Evolutionary conservation across 1,284 basidiomycete genomes (phyloP).

Genomic region (Mycocalia duriaeana): DNA sequence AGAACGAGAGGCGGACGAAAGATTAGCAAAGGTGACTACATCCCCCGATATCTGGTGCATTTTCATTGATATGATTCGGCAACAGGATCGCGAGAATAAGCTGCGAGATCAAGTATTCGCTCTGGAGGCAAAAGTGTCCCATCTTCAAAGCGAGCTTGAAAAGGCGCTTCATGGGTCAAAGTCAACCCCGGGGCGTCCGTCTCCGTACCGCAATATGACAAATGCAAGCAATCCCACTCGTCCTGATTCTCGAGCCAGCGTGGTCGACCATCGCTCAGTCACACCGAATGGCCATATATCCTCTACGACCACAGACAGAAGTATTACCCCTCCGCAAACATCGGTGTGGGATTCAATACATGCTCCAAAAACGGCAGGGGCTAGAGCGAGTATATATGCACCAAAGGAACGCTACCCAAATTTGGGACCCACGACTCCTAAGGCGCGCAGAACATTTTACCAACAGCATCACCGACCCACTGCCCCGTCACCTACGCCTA

Average conservation of each 20-base stretch:
- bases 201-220: constrained; percentile 28
- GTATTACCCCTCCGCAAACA: constrained; percentile 43
- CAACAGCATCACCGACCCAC: constrained; percentile 23
- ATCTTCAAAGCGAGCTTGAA: constrained; percentile 56
- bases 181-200: constrained; percentile 19
- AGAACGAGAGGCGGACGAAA: constrained; percentile 65
- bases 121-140: constrained; percentile 59
- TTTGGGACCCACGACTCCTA: constrained; percentile 35
- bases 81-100: constrained; percentile 67
- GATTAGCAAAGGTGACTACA: constrained; percentile 52
- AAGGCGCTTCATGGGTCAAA: constrained; percentile 40
- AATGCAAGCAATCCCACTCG: constrained; percentile 42
- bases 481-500: constrained; percentile 66
- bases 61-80: constrained; percentile 6
- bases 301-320: constrained; percentile 27
- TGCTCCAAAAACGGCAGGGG: constrained; percentile 37
- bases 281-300: constrained; percentile 25
- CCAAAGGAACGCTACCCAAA: constrained; percentile 31
- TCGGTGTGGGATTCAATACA: constrained; percentile 76
- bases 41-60: background rate
- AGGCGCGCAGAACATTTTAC: constrained; percentile 30
- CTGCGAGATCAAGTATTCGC: constrained; percentile 59
- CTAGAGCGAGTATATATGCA: constrained; percentile 24
- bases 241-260: constrained; percentile 68
- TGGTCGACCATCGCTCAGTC: constrained; percentile 31